A percentile compares a stretch with the other conserved stretches of the same genome.
Evolutionary conservation across 1,284 basidiomycete species (phyloP).

Genomic region (Volvariella surrecta): DNA sequence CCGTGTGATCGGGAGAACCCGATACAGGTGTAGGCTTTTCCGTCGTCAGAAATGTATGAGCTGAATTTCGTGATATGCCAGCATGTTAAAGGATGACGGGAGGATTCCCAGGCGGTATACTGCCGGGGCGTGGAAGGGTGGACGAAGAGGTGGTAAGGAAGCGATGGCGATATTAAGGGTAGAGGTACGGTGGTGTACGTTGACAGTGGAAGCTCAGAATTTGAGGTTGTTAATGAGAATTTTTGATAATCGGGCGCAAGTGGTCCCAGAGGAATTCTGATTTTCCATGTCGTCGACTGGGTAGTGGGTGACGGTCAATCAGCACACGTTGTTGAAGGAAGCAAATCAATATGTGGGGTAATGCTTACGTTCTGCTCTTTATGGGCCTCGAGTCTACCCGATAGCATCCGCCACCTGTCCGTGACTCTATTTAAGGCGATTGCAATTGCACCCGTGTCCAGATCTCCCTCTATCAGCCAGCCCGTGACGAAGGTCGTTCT

Average conservation of each 20-base stretch:
- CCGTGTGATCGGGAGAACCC: slow-evolving; percentile 32
- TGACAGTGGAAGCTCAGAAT: slow-evolving; percentile 22
- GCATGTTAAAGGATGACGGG: slow-evolving; percentile 26
- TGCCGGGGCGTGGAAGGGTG: slow-evolving; percentile 27
- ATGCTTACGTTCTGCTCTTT: slow-evolving; percentile 15
- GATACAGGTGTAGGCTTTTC: slow-evolving; percentile 24
- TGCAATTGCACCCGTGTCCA: slow-evolving; percentile 23
- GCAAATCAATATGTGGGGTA: no score
- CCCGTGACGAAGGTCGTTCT: slow-evolving; percentile 22
- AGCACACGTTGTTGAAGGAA: not conserved
- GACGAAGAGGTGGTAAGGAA: slow-evolving; percentile 26
- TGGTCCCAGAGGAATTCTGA: slow-evolving; percentile 24
- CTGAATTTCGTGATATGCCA: slow-evolving; percentile 32
- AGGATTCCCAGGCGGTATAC: slow-evolving; percentile 23
- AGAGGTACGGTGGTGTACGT: slow-evolving; percentile 22
- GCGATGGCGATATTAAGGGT: slow-evolving; percentile 19
- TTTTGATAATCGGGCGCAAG: slow-evolving; percentile 23
- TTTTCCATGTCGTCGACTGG: slow-evolving; percentile 23
- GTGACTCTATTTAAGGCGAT: slow-evolving; percentile 24
- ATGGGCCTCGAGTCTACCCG: slow-evolving; percentile 25
- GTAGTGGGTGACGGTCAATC: not conserved
- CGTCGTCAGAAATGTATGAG: slow-evolving; percentile 13
- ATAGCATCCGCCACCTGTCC: slow-evolving; percentile 31
- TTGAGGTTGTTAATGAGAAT: slow-evolving; percentile 24
- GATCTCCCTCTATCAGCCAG: slow-evolving; percentile 30